Evolutionary conservation across 805 yeast genomes (phyloP).

Genomic region (Candida khao-thaluensis): DNA sequence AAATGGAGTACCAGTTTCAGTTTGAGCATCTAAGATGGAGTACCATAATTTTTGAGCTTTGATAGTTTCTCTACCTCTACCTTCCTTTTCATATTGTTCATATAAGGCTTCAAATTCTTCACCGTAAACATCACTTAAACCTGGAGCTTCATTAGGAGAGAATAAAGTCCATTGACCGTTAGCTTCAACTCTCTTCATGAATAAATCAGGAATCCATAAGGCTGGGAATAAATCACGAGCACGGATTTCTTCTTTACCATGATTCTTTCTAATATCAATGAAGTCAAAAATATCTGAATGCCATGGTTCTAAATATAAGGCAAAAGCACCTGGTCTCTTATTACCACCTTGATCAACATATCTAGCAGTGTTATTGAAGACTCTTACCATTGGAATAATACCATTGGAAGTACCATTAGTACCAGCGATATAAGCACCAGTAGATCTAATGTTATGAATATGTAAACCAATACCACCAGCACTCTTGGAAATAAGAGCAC

Average conservation of each 20-base stretch:
- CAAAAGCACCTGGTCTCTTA: constrained; percentile 65
- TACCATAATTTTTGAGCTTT: constrained; percentile 65
- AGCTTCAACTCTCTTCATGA: constrained; percentile 59
- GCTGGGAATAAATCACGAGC: constrained; percentile 65
- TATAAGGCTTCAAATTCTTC: constrained; percentile 54
- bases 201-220: constrained; percentile 61
- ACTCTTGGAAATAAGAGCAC: constrained; percentile 60
- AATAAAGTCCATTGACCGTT: constrained; percentile 58
- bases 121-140: constrained; percentile 54
- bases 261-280: constrained; percentile 59
- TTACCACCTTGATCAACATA: constrained; percentile 68
- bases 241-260: constrained; percentile 62
- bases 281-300: constrained; percentile 60
- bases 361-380: constrained; percentile 61
- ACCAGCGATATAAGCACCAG: constrained; percentile 62
- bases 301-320: constrained; percentile 63
- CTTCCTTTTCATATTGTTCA: constrained; percentile 50
- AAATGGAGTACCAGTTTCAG: constrained; percentile 66
- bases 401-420: constrained; percentile 65
- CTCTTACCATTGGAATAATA: constrained; percentile 61
- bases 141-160: constrained; percentile 60
- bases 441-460: constrained; percentile 56
- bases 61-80: constrained; percentile 48
- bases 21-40: constrained; percentile 58
- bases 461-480: constrained; percentile 67